A percentile compares a stretch with the other conserved stretches of the same genome.
These are phyloP conservation scores for Malus domestica DNA, from an alignment of 306 rosid species.

Conservation along the genomic window DNA sequence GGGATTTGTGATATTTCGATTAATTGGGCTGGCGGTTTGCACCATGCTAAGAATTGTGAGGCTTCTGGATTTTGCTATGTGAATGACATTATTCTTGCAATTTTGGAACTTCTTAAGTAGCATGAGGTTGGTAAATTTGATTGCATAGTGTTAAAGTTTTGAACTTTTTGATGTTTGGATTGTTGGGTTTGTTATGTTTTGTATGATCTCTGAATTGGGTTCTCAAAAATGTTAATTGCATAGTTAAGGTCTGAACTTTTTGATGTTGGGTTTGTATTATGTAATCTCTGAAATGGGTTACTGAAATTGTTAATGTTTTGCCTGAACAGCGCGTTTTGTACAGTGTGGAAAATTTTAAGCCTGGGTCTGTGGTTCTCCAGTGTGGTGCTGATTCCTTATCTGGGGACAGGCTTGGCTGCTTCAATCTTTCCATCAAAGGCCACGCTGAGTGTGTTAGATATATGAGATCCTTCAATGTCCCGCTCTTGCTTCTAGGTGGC, in stretches of 20 bases:
- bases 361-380: conserved; percentile 88
- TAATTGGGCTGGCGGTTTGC: conserved; percentile 88
- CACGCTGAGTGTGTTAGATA: conserved; percentile 85
- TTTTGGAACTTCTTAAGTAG: conserved; percentile 78
- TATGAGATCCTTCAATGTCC: conserved; percentile 88
- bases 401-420: conserved; percentile 86
- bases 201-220: background rate
- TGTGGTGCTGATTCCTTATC: conserved; percentile 89
- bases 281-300: background rate
- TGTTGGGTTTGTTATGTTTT: background rate
- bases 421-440: conserved; percentile 82
- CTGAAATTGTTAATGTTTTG: background rate
- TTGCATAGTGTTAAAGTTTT: background rate
- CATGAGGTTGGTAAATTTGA: conserved; percentile 50
- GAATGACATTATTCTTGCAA: conserved; percentile 74
- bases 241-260: background rate
- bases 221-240: background rate
- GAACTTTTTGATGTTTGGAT: background rate
- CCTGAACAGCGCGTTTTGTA: conserved; percentile 65
- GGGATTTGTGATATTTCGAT: conserved; percentile 76
- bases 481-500: conserved; percentile 74
- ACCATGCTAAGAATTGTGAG: conserved; percentile 88
- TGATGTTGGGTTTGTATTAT: background rate
- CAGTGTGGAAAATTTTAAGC: conserved; percentile 68
- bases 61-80: conserved; percentile 91